Conservation (phyloP, 2,329 filamentous ascomycete species). For the Colletotrichum sp. region DNA sequence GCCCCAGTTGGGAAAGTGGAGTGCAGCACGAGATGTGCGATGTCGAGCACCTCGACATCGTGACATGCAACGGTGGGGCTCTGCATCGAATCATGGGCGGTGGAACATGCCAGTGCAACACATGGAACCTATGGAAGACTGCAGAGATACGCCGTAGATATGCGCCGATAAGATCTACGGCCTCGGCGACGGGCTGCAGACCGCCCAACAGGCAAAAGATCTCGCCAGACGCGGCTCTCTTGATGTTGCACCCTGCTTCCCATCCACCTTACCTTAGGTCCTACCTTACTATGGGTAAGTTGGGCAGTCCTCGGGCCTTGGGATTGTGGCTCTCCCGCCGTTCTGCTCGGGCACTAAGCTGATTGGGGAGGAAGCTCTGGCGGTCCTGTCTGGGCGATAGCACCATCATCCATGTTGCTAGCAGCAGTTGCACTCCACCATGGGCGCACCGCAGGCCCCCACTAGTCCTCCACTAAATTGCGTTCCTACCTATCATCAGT, state of each 20-base stretch:
- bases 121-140: neutral
- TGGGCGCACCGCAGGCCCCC: neutral
- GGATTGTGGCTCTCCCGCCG: neutral
- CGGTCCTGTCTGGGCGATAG: conserved; percentile 1
- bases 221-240: conserved; percentile 14
- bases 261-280: too few relatives aligned
- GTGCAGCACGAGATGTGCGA: conserved; percentile 1
- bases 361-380: neutral
- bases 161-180: neutral
- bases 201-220: neutral
- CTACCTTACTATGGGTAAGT: neutral
- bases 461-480: conserved; percentile 11
- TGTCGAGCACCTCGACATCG: neutral
- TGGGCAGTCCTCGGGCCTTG: neutral
- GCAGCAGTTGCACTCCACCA: neutral
- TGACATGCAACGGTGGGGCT: neutral
- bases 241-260: neutral
- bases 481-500: conserved; percentile 2
- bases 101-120: neutral
- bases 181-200: neutral
- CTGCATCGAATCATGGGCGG: neutral
- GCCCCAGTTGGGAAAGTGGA: conserved; percentile 10
- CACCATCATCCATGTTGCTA: conserved; percentile 10
- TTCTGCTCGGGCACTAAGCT: neutral
- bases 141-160: neutral